These are phyloP conservation scores for Copromyces sp. DNA, from an alignment of 495 filamentous ascomycete genomes.

Conservation along the genomic window DNA sequence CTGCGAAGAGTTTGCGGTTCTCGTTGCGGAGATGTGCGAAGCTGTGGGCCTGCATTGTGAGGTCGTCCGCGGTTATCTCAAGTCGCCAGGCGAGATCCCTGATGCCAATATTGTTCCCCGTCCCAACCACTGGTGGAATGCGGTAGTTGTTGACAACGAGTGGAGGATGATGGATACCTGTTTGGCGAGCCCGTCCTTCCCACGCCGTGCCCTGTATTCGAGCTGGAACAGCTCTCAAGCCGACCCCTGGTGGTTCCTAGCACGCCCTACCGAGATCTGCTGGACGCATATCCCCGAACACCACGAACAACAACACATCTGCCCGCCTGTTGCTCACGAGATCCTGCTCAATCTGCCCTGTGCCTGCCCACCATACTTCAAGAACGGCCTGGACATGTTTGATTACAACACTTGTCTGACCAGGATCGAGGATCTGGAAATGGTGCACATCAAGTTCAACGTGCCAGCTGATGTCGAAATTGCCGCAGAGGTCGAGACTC, in stretches of 20 bases:
- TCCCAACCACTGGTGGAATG: constrained; percentile 98
- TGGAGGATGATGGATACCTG: constrained; percentile 97
- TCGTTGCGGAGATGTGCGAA: constrained; percentile 88
- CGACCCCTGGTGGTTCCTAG: constrained; percentile 85
- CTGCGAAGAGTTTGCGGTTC: constrained; percentile 79
- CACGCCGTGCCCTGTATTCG: constrained; percentile 65
- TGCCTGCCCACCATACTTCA: constrained; percentile 82
- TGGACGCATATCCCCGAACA: constrained; percentile 89
- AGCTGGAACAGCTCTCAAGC: constrained; percentile 55
- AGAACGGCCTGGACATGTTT: constrained; percentile 61
- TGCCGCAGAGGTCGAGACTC: constrained; percentile 83
- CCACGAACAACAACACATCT: constrained; percentile 82
- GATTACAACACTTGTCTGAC: constrained; percentile 86
- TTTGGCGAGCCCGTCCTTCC: constrained; percentile 82
- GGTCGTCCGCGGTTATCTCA: constrained; percentile 78
- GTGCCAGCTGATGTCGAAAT: constrained; percentile 88
- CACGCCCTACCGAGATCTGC: constrained; percentile 76
- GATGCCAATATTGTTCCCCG: constrained; percentile 66
- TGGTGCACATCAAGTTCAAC: constrained; percentile 77
- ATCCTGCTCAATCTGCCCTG: constrained; percentile 76
- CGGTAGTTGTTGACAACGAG: constrained; percentile 83
- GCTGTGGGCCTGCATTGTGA: constrained; percentile 84
- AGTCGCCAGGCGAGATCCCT: constrained; percentile 72
- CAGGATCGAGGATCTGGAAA: constrained; percentile 81
- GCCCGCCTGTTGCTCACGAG: constrained; percentile 74